Base-by-base conservation (phyloP, 257 asterid species). In the Orobanche coerulescens region DNA sequence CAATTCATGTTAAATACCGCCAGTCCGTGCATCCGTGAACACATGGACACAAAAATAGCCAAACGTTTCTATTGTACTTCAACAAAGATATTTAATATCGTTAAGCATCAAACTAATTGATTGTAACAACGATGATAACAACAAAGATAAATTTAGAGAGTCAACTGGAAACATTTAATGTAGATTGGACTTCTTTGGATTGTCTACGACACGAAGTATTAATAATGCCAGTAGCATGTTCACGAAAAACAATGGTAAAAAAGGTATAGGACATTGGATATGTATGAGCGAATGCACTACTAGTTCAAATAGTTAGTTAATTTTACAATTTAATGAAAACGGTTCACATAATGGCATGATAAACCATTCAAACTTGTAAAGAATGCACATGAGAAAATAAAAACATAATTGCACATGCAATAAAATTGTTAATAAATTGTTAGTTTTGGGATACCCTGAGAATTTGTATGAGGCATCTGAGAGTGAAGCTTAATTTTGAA, bases 151-250 rank as follows among this genome's bases (percentile, higher is more conserved):
- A 8, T 53, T 12, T 22, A 46, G 19, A 52, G 24, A 52, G 44
- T 23, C 58, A 19, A 16, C 58, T 28, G 5, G 43, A 57, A 68
- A 19, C 36, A 42, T 69, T 5, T 53, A 62, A 15, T 57, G 44
- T 48, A 39, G 62, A 44, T 26, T 58, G 63, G 63, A 58, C 58
- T 44, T 44, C 70, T 39, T 4, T 9, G 23, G n/a, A 31, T 70
- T 33, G 19, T 33, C 40, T 24, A 50, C 47, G 48, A 51, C 53
- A 58, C 26, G 15, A 24, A 40, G 19, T 22, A 6, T 42, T 39
- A 24, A 46, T 11, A 19, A 51, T 42, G 44, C 43, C 49, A 39
- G 19, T 25, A 19, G 16, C 44, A 40, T 36, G 5, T 47, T 49
- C 11, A 7, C 7, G 33, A 25, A 48, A 26, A 48, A 56, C 8